Base-by-base conservation (phyloP, 2,329 filamentous ascomycete species). In the Colletotrichum australisinense region DNA sequence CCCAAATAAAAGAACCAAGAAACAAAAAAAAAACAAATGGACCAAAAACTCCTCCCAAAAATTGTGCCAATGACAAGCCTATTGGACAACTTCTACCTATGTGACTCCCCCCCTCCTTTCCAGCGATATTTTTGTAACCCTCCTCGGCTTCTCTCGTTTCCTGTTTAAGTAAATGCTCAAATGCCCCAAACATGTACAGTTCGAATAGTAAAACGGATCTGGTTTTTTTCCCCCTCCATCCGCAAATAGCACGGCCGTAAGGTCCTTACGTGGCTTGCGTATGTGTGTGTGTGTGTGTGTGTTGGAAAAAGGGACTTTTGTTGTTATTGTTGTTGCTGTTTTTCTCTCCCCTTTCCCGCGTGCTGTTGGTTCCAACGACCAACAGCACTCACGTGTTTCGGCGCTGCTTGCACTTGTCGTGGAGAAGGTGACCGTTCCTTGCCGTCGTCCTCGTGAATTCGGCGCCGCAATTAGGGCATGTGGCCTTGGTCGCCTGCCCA, bases 401-500 rank as follows among this genome's bases (percentile, higher is more conserved):
- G 78, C 90, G 86, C 80, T 91, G 92, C 87, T 98, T 98, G 87
- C 95, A 98, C 84, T 98, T 98, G 80, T 97, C 95, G 83, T 98
- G 94, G 67, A 90, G 82, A 76, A 92, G 79, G 81, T 98, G 96
- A 14, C 95, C 95, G 80, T 98, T 98, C 74, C 95, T 90, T 57
- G 96, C 96, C 26, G 89, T 91, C 6, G 95, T 98, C 77, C 96
- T 89, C 14, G 96, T 98, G 79, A 98, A 98, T 79, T 97, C 95
- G 12, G 95, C 95, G 49, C 95, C 95, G 79, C 96, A 98, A 80
- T 95, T 93, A 22, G 95, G 95, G 80, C 96, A 98, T 63, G 92
- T 92, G 3, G 95, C 94, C 84, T 98, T 98, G 35, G 93, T 88
- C 12, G 95, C 94, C 65, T 95, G 95, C 30, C 96, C 96, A 0